Conservation (phyloP, 495 filamentous ascomycete species). For the Penicillium ucsense region DNA sequence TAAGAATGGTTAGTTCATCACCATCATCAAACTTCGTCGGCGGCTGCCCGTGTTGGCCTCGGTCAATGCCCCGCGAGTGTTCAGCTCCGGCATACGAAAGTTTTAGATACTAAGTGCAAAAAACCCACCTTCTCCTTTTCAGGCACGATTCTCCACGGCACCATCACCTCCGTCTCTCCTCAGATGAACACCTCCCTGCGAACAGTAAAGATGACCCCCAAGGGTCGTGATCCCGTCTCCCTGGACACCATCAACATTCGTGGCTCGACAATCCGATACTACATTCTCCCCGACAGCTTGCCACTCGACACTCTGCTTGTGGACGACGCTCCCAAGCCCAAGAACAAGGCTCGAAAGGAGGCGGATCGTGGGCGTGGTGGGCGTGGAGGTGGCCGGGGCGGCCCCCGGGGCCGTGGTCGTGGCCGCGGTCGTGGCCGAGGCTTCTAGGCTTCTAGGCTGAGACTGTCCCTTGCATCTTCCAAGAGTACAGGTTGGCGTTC, state of each 20-base stretch:
- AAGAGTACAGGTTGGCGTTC: slow-evolving; percentile 18
- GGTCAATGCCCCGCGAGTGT: not conserved
- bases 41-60: not conserved
- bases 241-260: slow-evolving; percentile 96
- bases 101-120: too few species aligned
- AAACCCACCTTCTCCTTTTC: too few species aligned
- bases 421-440: slow-evolving; percentile 55
- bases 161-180: slow-evolving; percentile 87
- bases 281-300: slow-evolving; percentile 87
- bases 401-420: slow-evolving; percentile 43
- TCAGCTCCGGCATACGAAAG: not conserved
- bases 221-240: slow-evolving; percentile 72
- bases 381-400: slow-evolving; percentile 46
- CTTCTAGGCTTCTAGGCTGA: slow-evolving; percentile 30
- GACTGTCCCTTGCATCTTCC: slow-evolving; percentile 6
- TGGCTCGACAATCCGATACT: slow-evolving; percentile 86
- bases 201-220: slow-evolving; percentile 88
- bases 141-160: slow-evolving; percentile 94
- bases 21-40: too few species aligned
- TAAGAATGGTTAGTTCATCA: slow-evolving; percentile 70
- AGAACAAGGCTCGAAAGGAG: slow-evolving; percentile 99
- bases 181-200: slow-evolving; percentile 95
- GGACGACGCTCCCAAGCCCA: slow-evolving; percentile 93
- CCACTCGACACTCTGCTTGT: slow-evolving; percentile 90
- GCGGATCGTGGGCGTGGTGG: slow-evolving; percentile 57